Evolutionary conservation across 108 stramenopile genomes (phyloP).

Genomic region (Epithemia pelagica): DNA sequence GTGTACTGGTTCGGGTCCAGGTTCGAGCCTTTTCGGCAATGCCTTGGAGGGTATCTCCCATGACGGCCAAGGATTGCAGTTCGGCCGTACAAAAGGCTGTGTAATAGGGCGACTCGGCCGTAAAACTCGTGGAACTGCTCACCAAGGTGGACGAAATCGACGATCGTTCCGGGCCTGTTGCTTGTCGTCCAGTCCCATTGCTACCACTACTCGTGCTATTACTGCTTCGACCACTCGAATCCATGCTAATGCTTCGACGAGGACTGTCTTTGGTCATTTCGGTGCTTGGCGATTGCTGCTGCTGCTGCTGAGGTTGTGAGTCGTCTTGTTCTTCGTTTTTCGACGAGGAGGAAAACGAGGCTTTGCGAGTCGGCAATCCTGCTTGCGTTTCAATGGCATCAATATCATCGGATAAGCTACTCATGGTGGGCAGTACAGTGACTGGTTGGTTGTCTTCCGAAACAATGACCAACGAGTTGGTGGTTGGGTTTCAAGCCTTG

Average conservation of each 20-base stretch:
- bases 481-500: too few relatives aligned
- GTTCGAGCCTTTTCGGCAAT: slow-evolving; percentile 73
- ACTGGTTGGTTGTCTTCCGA: too few relatives aligned
- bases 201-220: background rate
- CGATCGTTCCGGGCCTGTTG: background rate
- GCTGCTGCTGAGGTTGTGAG: background rate
- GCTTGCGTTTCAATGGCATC: background rate
- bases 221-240: background rate
- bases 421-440: too few relatives aligned
- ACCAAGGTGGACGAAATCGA: background rate
- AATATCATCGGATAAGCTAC: background rate
- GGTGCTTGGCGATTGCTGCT: background rate
- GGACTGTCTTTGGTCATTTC: background rate
- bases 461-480: too few relatives aligned
- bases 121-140: slow-evolving; percentile 39
- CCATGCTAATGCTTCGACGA: background rate
- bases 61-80: slow-evolving; percentile 53
- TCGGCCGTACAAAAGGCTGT: slow-evolving; percentile 72
- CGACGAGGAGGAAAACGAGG: too few relatives aligned
- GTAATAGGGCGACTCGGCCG: slow-evolving; percentile 82
- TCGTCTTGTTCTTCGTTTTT: background rate
- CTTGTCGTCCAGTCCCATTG: too few relatives aligned
- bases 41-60: slow-evolving; percentile 64
- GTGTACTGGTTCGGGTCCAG: slow-evolving; percentile 68
- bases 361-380: background rate